Evolutionary conservation across 2,329 filamentous ascomycete species (phyloP).

Genomic region (Onygena corvina): DNA sequence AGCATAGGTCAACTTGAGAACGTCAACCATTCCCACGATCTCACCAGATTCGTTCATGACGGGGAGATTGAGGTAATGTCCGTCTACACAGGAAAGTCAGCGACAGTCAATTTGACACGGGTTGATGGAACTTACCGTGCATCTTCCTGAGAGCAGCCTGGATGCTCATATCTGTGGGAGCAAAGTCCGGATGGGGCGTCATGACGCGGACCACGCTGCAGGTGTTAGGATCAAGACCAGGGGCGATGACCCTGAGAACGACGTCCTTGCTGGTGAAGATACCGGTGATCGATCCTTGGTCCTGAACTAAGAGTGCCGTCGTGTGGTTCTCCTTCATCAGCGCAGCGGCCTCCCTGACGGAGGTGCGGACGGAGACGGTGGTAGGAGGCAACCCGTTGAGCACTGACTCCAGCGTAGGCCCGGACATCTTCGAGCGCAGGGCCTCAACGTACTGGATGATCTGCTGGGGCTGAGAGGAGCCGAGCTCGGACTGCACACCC

Average conservation of each 20-base stretch:
- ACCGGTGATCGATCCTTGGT: constrained; percentile 92
- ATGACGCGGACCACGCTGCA: constrained; percentile 98
- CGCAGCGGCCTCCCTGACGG: constrained; percentile 86
- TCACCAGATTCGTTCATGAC: constrained; percentile 97
- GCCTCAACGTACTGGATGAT: constrained; percentile 99
- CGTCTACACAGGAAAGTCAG: constrained; percentile 47
- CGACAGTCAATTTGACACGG: constrained; percentile 12
- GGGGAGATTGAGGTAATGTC: constrained; percentile 92
- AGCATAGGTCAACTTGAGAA: constrained; percentile 94
- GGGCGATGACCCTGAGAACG: constrained; percentile 92
- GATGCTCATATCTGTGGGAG: constrained; percentile 97
- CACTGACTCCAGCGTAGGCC: constrained; percentile 88
- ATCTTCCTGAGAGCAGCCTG: constrained; percentile 96
- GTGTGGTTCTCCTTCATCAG: constrained; percentile 99
- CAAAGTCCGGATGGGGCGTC: constrained; percentile 98
- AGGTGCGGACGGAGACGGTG: constrained; percentile 89
- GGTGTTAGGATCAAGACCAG: constrained; percentile 80
- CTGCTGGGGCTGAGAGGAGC: constrained; percentile 90
- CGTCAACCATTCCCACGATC: constrained; percentile 98
- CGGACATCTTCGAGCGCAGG: constrained; percentile 90
- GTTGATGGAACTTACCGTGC: constrained; percentile 58
- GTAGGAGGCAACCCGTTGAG: constrained; percentile 83
- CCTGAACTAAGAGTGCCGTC: constrained; percentile 88
- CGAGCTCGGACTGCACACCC: constrained; percentile 92
- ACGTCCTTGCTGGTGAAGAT: constrained; percentile 99